Percentiles rank a stretch among this genome's conserved stretches.
These are phyloP conservation scores for Pigoraptor vietnamica DNA, from an alignment of 78 protist genomes.

Conservation along the genomic window DNA sequence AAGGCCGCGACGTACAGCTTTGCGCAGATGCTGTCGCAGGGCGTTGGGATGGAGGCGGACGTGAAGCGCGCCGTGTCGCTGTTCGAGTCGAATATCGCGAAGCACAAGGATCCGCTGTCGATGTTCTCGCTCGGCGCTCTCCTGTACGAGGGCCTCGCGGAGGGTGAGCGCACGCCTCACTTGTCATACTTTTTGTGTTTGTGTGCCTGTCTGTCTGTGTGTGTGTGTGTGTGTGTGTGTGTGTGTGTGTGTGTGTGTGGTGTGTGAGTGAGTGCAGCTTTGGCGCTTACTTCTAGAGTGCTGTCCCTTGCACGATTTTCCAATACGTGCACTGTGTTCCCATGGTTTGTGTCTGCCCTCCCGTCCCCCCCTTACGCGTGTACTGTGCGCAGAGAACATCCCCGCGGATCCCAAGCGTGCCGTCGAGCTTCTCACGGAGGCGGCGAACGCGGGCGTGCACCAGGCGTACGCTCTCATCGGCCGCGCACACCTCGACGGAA, in stretches of 20 bases:
- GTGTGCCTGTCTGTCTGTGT: background rate
- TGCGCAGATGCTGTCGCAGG: background rate
- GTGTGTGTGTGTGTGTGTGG: background rate
- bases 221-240: background rate
- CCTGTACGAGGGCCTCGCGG: background rate
- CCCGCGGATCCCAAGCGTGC: background rate
- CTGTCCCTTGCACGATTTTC: no score
- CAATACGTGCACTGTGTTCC: no score
- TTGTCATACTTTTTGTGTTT: background rate
- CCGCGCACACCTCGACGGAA: background rate
- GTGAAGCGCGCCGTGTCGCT: background rate
- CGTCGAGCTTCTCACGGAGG: background rate
- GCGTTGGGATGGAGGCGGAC: background rate
- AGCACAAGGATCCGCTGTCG: background rate
- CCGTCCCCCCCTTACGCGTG: background rate
- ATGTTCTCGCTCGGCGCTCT: background rate
- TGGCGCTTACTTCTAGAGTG: no score
- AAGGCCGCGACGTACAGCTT: background rate
- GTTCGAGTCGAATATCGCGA: background rate
- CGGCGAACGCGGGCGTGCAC: background rate
- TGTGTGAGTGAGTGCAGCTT: background rate
- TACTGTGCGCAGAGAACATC: background rate
- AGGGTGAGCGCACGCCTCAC: background rate
- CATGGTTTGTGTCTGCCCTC: background rate
- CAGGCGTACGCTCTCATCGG: background rate